phyloP scores from a whole-genome alignment of 192 early-diverging fungal species.

The Linnemannia hyalina region DNA sequence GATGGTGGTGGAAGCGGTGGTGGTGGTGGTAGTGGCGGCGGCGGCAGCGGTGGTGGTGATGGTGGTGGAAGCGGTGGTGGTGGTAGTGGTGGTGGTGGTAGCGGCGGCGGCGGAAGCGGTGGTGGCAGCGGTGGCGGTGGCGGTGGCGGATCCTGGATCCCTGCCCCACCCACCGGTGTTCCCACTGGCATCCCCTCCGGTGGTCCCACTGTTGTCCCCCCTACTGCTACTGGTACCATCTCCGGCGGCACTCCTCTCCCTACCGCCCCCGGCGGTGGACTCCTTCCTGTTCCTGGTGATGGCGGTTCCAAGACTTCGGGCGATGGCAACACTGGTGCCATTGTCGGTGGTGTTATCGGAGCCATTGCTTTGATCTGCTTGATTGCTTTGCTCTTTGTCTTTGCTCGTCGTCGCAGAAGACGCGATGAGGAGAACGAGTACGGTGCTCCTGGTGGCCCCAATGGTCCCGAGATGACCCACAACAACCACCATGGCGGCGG shows the following conservation, averaged over 20 bases:
- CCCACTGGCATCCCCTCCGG: constrained; percentile 45
- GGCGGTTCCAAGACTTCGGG: constrained; percentile 44
- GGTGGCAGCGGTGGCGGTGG: constrained; percentile 1
- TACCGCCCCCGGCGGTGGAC: not conserved
- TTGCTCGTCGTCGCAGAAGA: constrained; percentile 48
- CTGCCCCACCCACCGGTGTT: constrained; percentile 16
- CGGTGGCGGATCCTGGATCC: constrained; percentile 27
- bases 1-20: constrained; percentile 8
- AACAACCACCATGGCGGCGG: not conserved
- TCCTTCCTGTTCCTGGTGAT: constrained; percentile 9
- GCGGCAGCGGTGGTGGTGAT: not conserved
- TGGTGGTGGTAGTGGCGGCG: not conserved
- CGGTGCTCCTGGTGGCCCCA: not conserved
- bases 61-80: constrained; percentile 6
- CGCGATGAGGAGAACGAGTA: not conserved
- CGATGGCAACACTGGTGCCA: constrained; percentile 6
- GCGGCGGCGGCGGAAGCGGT: not conserved
- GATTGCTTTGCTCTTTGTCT: constrained; percentile 43
- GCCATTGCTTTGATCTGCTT: constrained; percentile 31
- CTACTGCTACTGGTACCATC: not conserved
- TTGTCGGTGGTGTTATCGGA: constrained; percentile 38
- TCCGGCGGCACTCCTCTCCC: constrained; percentile 2
- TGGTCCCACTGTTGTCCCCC: constrained; percentile 26
- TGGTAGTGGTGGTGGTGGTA: not conserved
- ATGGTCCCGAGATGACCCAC: constrained; percentile 3